Evolutionary conservation across 2,329 filamentous ascomycete genomes (phyloP), one percentile per base, ranked within the genome.

Genomic region (Capronia coronata): DNA sequence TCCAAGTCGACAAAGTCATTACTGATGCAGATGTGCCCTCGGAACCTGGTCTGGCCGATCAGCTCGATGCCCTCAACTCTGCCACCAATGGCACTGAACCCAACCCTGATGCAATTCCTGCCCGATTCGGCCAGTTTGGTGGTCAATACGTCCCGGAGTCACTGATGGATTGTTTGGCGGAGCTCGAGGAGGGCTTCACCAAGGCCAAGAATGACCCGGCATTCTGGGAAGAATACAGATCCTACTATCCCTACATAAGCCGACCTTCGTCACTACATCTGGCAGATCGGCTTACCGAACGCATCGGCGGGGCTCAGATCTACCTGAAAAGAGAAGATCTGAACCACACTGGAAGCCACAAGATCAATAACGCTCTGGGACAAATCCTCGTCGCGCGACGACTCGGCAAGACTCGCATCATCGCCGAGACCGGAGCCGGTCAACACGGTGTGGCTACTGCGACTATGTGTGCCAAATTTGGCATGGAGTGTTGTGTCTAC

Each of bases 371-470:
- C 63, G 93, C 93, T 0, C 75, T 98, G 7, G 93, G 93, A 1
- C 93, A 98, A 69, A 82, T 96, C 42, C 78, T 98, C 11, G 74
- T 98, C 32, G 93, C 93, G 1, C 79, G 79, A 61, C 78, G 88
- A 55, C 72, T 98, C 42, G 93, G 93, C 43, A 98, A 98, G 79
- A 96, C 84, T 4, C 86, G 89, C 67, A 97, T 98, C 62, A 98
- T 98, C 61, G 93, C 93, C 42, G 93, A 98, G 73, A 98, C 93
- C 13, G 93, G 93, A 59, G 93, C 93, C 46, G 93, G 93, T 14
- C 93, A 98, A 72, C 93, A 98, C 70, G 93, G 93, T 74, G 93
- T 98, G 30, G 93, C 93, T 2, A 97, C 93, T 23, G 93, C 93
- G 1, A 98, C 93, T 0, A 89, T 97, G 19, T 97, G 93, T 63